Evolutionary conservation across 805 yeast species (phyloP).

Genomic region (Saccharomycopsis synnaedendra): DNA sequence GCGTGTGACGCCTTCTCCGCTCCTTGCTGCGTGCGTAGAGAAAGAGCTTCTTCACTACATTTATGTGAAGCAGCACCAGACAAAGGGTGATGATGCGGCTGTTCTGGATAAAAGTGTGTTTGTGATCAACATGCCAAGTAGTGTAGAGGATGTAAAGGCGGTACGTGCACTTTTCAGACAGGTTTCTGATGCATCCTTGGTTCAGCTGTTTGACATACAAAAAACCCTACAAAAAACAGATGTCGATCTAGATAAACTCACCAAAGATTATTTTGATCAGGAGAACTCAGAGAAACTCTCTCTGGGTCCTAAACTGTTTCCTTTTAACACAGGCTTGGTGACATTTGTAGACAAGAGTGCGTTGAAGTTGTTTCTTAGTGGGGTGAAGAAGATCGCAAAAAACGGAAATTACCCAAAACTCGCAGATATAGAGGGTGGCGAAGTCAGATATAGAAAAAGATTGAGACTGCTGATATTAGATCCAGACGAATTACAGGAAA

Average conservation of each 20-base stretch:
- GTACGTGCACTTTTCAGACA: constrained; percentile 47
- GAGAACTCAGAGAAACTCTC: constrained; percentile 29
- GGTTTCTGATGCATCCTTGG: constrained; percentile 53
- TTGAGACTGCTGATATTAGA: constrained; percentile 26
- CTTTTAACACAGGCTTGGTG: constrained; percentile 64
- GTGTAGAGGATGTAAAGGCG: constrained; percentile 34
- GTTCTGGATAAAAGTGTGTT: constrained; percentile 54
- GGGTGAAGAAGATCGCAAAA: constrained; percentile 39
- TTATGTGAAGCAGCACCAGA: constrained; percentile 52
- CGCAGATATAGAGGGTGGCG: constrained; percentile 26
- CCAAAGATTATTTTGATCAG: constrained; percentile 25
- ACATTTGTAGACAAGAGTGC: constrained; percentile 66
- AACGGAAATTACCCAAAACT: constrained; percentile 21
- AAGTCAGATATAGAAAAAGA: constrained; percentile 22
- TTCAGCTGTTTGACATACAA: constrained; percentile 32
- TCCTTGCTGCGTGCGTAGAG: constrained; percentile 14
- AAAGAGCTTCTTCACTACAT: constrained; percentile 38
- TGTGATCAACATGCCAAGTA: constrained; percentile 63
- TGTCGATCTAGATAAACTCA: constrained; percentile 11
- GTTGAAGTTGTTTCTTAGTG: constrained; percentile 48
- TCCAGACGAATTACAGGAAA: constrained; percentile 37
- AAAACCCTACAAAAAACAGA: constrained; percentile 2
- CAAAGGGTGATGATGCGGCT: constrained; percentile 22
- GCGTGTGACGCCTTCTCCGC: constrained; percentile 24
- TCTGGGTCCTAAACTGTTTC: constrained; percentile 35